These are phyloP conservation scores for Nymphaea thermarum DNA, from an alignment of 164 flowering plant species.

Conservation along the genomic window DNA sequence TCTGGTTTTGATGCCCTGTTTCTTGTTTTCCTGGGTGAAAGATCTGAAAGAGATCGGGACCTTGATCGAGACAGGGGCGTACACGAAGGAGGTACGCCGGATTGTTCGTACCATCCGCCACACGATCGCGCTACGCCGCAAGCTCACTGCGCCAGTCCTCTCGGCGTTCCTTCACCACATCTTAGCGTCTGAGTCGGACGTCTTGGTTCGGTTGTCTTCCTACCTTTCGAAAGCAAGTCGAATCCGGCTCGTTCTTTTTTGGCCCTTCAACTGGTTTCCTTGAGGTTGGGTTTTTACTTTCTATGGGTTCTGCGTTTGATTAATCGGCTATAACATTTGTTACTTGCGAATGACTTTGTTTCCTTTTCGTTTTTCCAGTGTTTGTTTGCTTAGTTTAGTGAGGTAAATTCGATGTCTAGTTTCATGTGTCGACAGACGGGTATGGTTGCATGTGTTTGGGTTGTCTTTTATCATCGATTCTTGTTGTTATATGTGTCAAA, in stretches of 20 bases:
- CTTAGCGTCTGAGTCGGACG: slow-evolving; percentile 64
- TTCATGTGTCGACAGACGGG: too few species aligned
- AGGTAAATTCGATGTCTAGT: too few species aligned
- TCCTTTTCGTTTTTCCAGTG: too few species aligned
- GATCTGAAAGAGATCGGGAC: slow-evolving; percentile 77
- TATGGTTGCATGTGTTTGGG: too few species aligned
- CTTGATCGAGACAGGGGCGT: slow-evolving; percentile 63
- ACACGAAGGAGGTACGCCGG: slow-evolving; percentile 57
- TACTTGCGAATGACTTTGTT: too few species aligned
- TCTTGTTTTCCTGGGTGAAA: slow-evolving; percentile 8
- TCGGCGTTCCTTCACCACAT: slow-evolving; percentile 47
- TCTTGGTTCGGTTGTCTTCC: slow-evolving; percentile 33
- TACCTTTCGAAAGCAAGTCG: slow-evolving; percentile 70
- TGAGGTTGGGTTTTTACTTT: background rate
- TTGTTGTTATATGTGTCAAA: too few species aligned
- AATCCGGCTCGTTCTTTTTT: too few species aligned
- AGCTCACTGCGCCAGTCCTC: slow-evolving; percentile 48
- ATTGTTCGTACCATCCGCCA: slow-evolving; percentile 58
- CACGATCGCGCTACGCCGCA: slow-evolving; percentile 53
- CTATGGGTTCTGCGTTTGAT: background rate
- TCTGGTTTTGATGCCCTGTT: background rate
- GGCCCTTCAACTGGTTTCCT: background rate
- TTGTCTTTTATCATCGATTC: too few species aligned
- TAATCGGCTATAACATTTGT: background rate
- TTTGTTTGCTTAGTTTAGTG: too few species aligned